Percentiles rank a stretch among this genome's conserved stretches.
These are phyloP conservation scores for Cladorrhinum sp. DNA, from an alignment of 2,329 filamentous ascomycete genomes.

Conservation along the genomic window DNA sequence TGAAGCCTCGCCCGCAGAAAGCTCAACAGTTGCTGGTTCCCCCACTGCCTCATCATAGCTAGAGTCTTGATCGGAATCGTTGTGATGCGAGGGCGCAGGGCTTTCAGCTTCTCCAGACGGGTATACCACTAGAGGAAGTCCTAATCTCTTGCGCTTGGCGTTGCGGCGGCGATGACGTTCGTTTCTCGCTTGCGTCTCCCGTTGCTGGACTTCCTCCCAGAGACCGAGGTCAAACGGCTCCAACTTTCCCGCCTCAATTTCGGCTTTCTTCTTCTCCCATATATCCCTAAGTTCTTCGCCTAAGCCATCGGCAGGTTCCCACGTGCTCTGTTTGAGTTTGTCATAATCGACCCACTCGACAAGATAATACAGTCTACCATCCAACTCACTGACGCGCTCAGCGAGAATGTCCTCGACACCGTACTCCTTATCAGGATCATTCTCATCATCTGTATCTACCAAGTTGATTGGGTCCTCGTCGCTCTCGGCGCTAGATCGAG, in stretches of 20 bases:
- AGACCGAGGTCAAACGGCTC: conserved; percentile 38
- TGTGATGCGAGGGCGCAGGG: neutral
- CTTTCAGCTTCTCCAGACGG: conserved; percentile 19
- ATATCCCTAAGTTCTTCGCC: conserved; percentile 36
- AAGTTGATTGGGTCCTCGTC: conserved; percentile 55
- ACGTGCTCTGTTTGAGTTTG: conserved; percentile 52
- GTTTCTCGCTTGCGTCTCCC: conserved; percentile 31
- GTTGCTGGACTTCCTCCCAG: conserved; percentile 36
- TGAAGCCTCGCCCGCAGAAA: neutral
- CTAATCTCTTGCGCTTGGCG: conserved; percentile 39
- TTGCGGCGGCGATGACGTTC: conserved; percentile 45
- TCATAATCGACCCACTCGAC: conserved; percentile 62
- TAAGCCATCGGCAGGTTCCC: conserved; percentile 51
- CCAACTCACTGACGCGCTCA: conserved; percentile 36
- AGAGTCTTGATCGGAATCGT: conserved; percentile 8
- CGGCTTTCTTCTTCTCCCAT: conserved; percentile 45
- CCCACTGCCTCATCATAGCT: conserved; percentile 31
- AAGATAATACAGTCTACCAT: conserved; percentile 48
- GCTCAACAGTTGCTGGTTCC: conserved; percentile 17
- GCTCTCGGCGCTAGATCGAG: conserved; percentile 17
- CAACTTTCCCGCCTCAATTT: conserved; percentile 33
- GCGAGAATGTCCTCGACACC: conserved; percentile 53
- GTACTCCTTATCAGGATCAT: conserved; percentile 47
- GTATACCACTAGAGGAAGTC: conserved; percentile 33
- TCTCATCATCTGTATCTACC: conserved; percentile 46